phyloP scores from a whole-genome alignment of 768 basidiomycete genomes.

The Gymnopilus junonius region DNA sequence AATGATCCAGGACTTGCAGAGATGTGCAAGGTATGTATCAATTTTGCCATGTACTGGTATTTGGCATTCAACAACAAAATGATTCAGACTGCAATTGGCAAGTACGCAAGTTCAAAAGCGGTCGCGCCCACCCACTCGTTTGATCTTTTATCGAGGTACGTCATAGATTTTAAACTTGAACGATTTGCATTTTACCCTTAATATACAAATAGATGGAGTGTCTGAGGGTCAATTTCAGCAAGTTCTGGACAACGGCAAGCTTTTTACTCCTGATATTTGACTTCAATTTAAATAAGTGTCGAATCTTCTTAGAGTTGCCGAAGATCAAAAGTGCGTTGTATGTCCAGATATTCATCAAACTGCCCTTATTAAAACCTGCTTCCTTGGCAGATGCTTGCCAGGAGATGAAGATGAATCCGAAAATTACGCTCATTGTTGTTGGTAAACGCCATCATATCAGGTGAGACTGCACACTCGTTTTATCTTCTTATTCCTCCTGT shows the following conservation, averaged over 20 bases:
- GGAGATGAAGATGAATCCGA: conserved; percentile 57
- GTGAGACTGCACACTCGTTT: neutral
- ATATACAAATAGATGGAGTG: conserved; percentile 53
- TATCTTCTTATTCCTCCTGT: neutral
- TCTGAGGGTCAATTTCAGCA: conserved; percentile 57
- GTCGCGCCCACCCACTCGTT: conserved; percentile 49
- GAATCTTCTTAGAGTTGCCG: conserved; percentile 53
- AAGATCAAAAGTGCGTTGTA: conserved; percentile 50
- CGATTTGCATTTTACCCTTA: conserved; percentile 8
- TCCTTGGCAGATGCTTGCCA: conserved; percentile 59
- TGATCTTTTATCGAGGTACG: conserved; percentile 77
- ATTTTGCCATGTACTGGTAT: neutral
- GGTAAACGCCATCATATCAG: conserved; percentile 73
- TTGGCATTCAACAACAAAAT: neutral
- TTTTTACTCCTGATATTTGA: conserved; percentile 9
- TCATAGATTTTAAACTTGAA: conserved; percentile 5
- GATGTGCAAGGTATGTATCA: conserved; percentile 59
- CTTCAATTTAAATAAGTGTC: neutral
- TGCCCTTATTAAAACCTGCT: neutral
- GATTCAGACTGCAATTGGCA: neutral
- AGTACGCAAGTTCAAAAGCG: conserved; percentile 33
- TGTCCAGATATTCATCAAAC: neutral
- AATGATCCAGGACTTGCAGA: conserved; percentile 72
- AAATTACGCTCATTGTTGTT: conserved; percentile 79
- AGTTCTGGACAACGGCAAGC: conserved; percentile 59